Evolutionary conservation across 192 early-diverging fungal species (phyloP).

Genomic region (Chytriomyces sp.): DNA sequence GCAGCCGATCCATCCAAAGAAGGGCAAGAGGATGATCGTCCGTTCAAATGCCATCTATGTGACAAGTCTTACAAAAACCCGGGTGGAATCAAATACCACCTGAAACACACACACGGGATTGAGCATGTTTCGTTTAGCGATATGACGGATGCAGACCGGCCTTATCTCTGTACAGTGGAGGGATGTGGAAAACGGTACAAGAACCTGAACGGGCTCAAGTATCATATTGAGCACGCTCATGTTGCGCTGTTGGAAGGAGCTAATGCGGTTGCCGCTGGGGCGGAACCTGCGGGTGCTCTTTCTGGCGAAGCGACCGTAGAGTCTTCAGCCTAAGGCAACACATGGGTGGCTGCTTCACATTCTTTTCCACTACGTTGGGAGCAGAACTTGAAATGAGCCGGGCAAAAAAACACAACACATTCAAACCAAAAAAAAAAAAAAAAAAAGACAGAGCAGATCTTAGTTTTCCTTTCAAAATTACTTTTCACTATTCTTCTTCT

Average conservation of each 20-base stretch:
- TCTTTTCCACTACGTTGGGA: background rate
- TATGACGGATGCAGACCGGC: slow-evolving; percentile 67
- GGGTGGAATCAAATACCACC: slow-evolving; percentile 98
- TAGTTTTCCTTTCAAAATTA: background rate
- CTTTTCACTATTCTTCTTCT: slow-evolving; percentile 8
- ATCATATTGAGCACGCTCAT: slow-evolving; percentile 62
- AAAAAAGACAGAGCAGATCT: background rate
- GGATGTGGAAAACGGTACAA: slow-evolving; percentile 99
- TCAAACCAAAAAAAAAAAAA: background rate
- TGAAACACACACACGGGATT: slow-evolving; percentile 89
- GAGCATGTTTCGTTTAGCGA: slow-evolving; percentile 47
- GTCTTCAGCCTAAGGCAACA: background rate
- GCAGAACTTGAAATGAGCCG: background rate
- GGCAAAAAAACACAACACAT: no score
- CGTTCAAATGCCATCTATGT: slow-evolving; percentile 92
- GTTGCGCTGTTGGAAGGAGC: slow-evolving; percentile 21
- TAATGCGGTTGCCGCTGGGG: background rate
- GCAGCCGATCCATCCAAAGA: background rate
- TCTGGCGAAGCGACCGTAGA: background rate
- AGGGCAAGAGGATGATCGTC: slow-evolving; percentile 75
- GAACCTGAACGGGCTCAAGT: slow-evolving; percentile 96
- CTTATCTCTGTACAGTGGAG: slow-evolving; percentile 74
- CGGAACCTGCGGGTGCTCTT: background rate
- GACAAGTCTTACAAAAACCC: slow-evolving; percentile 98
- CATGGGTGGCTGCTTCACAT: background rate